Evolutionary conservation across 768 basidiomycete species (phyloP), one percentile per base, ranked within the genome.

Genomic region (Boletus subcaerulescens): DNA sequence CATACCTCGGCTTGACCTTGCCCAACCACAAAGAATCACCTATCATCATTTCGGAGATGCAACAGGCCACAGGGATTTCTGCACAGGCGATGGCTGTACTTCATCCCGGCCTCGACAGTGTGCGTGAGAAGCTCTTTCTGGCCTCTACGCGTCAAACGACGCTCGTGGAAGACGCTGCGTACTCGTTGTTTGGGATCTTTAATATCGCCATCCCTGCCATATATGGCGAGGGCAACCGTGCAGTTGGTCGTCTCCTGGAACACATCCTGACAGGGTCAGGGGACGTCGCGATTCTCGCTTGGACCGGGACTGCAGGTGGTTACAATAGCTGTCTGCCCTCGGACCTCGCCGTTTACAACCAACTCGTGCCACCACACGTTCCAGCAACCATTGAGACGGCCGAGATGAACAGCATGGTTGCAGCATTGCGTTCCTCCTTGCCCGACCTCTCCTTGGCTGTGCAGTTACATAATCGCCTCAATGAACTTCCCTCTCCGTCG

Each of bases 311-410:
- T 8, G 17, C 42, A 1, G 43, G 56, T 18, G 18, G 8, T 26
- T 35, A 54, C 15, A 48, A 54, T 26, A 55, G 52, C 48, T 55
- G 44, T 22, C 38, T 54, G 6, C 52, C 56, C 8, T 17, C 10
- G 1, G 40, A 52, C 20, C 47, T 59, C 13, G 31, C 42, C 2
- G 55, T 59, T 22, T 59, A 49, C 39, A n/a, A 52, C 20, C 17
- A 18, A 22, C 31, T 59, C 4, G 15, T 29, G 0, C 50, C 54
- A 11, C 54, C 42, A 3, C 57, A 56, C 18, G 20, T 58, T 9
- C 57, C 49, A 3, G 12, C 17, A 24, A 32, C 17, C 3, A 32
- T 52, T 9, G 46, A 47, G 36, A 36, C 41, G 29, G 29, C 29
- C 0, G 20, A 52, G 17, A 31, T 56, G 42, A 33, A 48, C 12